Evolutionary conservation across 2,329 filamentous ascomycete species (phyloP).

Genomic region (Coniochaeta ligniaria): DNA sequence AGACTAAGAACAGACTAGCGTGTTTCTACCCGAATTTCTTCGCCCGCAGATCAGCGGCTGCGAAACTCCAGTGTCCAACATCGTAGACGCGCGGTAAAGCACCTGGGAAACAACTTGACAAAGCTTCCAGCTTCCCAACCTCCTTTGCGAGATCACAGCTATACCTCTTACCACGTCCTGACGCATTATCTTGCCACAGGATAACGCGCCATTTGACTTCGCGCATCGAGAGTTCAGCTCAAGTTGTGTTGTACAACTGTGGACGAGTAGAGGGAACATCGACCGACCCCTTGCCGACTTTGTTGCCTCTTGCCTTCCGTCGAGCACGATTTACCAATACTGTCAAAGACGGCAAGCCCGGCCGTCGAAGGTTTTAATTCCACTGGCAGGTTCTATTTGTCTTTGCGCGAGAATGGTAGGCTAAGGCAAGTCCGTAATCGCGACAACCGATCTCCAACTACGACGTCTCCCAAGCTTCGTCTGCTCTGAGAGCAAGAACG

Average conservation of each 20-base stretch:
- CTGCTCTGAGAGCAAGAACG: background rate
- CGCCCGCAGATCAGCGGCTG: background rate
- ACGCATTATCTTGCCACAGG: background rate
- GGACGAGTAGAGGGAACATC: background rate
- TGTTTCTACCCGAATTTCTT: background rate
- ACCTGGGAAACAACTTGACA: background rate
- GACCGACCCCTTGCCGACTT: background rate
- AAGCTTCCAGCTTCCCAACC: background rate
- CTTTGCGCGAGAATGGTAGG: background rate
- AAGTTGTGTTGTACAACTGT: background rate
- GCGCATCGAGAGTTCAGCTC: background rate
- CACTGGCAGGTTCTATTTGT: background rate
- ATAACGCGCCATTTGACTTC: background rate
- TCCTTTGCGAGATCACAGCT: background rate
- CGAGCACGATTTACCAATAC: background rate
- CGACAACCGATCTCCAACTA: background rate
- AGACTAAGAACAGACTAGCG: background rate
- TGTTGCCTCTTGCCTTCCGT: background rate
- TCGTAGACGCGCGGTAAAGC: conserved; percentile 1
- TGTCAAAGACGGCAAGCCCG: background rate
- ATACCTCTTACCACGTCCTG: background rate
- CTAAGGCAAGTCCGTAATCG: background rate
- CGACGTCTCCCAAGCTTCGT: background rate
- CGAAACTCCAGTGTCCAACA: background rate
- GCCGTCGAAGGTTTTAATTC: background rate